Percentiles rank a stretch among this genome's conserved stretches.
phyloP scores from a whole-genome alignment of 2,329 filamentous ascomycete species.

The Xylaria sp. region DNA sequence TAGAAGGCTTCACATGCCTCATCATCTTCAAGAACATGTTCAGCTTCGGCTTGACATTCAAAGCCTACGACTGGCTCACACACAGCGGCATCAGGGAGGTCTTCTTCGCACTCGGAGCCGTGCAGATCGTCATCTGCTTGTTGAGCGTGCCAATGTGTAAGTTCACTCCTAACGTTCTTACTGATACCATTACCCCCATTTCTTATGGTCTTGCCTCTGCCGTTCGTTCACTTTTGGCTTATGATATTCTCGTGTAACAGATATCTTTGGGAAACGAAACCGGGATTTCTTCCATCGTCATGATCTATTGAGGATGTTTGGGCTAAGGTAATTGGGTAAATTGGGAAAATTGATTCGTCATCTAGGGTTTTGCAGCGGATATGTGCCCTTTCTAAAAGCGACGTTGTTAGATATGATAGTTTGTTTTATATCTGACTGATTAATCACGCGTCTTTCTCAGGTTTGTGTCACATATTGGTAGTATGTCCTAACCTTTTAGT shows the following conservation, averaged over 20 bases:
- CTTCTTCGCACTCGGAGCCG: constrained; percentile 77
- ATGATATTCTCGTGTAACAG: constrained; percentile 53
- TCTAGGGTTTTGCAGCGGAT: neutral
- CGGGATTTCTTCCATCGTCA: constrained; percentile 80
- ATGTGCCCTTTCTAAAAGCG: neutral
- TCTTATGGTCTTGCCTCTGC: neutral
- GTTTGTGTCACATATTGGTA: too few species aligned
- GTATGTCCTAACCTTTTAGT: too few species aligned
- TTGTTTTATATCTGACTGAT: too few species aligned
- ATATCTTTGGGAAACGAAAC: constrained; percentile 81
- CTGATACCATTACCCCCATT: neutral
- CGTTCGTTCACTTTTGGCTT: neutral
- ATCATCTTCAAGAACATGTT: constrained; percentile 97
- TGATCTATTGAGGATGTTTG: constrained; percentile 69
- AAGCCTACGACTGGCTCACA: constrained; percentile 85
- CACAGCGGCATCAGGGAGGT: constrained; percentile 66
- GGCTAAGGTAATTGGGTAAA: constrained; percentile 43
- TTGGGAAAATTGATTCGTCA: neutral
- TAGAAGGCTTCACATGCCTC: constrained; percentile 90
- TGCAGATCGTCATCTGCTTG: constrained; percentile 81
- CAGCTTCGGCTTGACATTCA: constrained; percentile 84
- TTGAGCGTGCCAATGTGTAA: constrained; percentile 82
- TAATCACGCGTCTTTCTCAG: too few species aligned
- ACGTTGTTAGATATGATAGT: neutral
- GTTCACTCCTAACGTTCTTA: constrained; percentile 51